Percentiles rank a stretch among this genome's conserved stretches.
Conservation (phyloP, 345 rosid species). For the Dovyalis caffra region DNA sequence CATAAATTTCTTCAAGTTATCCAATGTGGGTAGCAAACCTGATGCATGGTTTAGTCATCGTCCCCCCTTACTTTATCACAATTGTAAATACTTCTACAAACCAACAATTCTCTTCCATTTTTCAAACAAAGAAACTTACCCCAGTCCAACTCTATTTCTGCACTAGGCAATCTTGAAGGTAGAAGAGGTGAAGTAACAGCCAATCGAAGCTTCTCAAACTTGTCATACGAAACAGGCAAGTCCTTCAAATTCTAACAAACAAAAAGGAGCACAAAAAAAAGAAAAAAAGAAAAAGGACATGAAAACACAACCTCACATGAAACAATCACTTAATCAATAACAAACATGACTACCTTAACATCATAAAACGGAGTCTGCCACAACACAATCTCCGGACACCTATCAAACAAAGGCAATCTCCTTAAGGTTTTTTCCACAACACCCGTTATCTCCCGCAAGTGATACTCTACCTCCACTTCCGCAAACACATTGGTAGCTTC, state of each 20-base stretch:
- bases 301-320: background rate
- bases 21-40: conserved; percentile 76
- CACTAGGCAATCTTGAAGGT: conserved; percentile 33
- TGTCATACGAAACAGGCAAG: conserved; percentile 59
- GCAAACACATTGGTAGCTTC: conserved; percentile 53
- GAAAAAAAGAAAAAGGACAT: background rate
- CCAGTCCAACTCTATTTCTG: conserved; percentile 54
- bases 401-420: conserved; percentile 25
- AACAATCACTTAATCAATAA: background rate
- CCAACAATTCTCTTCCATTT: background rate
- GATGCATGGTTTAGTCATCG: conserved; percentile 40
- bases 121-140: conserved; percentile 43
- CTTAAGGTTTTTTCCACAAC: conserved; percentile 41
- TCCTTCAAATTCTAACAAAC: conserved; percentile 45
- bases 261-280: conserved; percentile 4
- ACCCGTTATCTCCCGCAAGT: conserved; percentile 38
- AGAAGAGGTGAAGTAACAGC: conserved; percentile 42
- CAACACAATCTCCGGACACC: conserved; percentile 27
- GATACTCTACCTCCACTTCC: conserved; percentile 79
- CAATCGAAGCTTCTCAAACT: conserved; percentile 50
- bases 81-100: conserved; percentile 2
- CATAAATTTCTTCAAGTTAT: conserved; percentile 57
- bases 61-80: conserved; percentile 23
- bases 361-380: conserved; percentile 81
- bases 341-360: conserved; percentile 43